Conservation (phyloP, 176 grass and related monocot species). For the Saccharum officinarum region DNA sequence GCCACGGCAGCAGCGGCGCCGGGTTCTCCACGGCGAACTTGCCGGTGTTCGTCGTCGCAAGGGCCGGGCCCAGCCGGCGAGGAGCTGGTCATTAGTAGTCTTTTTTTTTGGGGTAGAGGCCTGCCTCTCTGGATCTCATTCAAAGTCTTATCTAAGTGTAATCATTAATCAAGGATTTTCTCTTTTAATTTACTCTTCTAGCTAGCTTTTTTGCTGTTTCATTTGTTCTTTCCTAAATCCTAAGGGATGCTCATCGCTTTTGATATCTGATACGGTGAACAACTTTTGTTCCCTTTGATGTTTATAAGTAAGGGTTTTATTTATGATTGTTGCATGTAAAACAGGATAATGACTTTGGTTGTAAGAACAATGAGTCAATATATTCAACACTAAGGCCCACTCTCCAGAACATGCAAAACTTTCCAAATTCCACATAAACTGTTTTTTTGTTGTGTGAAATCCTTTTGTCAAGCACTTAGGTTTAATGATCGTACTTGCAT, state of each 20-base stretch:
- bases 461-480: not conserved
- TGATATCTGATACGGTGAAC: not conserved
- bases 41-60: constrained; percentile 47
- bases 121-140: not conserved
- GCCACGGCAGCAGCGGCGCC: not conserved
- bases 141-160: not conserved
- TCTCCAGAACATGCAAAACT: not conserved
- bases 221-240: constrained; percentile 40
- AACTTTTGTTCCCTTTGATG: not conserved
- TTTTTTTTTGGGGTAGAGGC: not conserved
- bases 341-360: not conserved
- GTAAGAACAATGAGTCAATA: not conserved
- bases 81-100: constrained; percentile 55
- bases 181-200: not conserved
- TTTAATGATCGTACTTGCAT: not conserved
- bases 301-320: not conserved
- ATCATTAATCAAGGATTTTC: not conserved
- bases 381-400: not conserved
- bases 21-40: constrained; percentile 22
- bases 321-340: not conserved
- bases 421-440: not conserved
- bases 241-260: not conserved
- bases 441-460: not conserved
- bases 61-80: constrained; percentile 51
- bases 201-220: not conserved